Evolutionary conservation across 345 rosid species (phyloP), one percentile per base, ranked within the genome.

Genomic region (Populus simonii): DNA sequence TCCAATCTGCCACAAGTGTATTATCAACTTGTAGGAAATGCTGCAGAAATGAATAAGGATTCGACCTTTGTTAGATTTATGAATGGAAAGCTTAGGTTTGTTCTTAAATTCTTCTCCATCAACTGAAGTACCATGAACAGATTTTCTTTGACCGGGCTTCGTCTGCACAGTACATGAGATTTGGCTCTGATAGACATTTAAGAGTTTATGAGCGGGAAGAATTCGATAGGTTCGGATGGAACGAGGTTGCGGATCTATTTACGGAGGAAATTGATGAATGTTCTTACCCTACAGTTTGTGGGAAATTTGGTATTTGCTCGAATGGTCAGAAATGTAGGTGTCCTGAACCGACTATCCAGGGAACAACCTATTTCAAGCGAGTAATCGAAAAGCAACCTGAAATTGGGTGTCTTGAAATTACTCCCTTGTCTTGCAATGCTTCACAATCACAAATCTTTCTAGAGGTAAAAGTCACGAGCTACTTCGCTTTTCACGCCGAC

Each of bases 291-390:
- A 8, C 41, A 49, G 86, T 16, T 18, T 84, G 89, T 2, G 86
- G 87, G 6, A 76, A 62, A 11, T 84, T 83, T 68, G 85, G 89
- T 7, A 70, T 87, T 39, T 87, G 86, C 77, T 57, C 47, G 0
- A 39, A 61, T 1, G 81, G 76, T 4, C 86, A 77, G 8, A 84
- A 86, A 61, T 35, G 49, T 70, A 84, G 84, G 73, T 85, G 82
- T 18, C 25, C 75, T 0, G 23, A 76, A 61, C 10, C 17, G 1
- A 35, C 5, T 33, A 33, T 33, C 36, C 36, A 4, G 36, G 6
- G 36, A 33, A 33, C 41, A n/a, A 49, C 73, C 12, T 83, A 84
- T 79, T 82, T 79, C 59, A 29, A 70, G 66, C 82, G 12, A 36
- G 61, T 77, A 43, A 35, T 65, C 63, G 13, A 53, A 22, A n/a